phyloP scores from a whole-genome alignment of 305 asterid genomes.

The Petunia hybrid region DNA sequence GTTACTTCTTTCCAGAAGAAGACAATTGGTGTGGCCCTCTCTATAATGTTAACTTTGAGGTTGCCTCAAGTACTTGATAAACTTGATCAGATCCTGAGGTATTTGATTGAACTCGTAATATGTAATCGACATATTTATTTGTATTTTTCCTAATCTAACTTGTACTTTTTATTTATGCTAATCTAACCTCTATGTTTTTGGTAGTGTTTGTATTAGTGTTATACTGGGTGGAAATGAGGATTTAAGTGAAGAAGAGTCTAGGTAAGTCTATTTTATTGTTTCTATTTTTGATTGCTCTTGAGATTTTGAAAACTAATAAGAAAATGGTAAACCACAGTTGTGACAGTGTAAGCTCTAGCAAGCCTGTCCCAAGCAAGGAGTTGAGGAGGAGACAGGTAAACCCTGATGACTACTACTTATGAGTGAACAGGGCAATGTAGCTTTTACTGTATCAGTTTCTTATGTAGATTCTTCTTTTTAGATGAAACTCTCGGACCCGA shows the following conservation, averaged over 20 bases:
- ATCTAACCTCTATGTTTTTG: constrained; percentile 35
- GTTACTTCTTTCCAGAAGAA: constrained; percentile 71
- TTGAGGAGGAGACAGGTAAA: constrained; percentile 93
- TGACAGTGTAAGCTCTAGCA: constrained; percentile 68
- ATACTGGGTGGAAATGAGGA: constrained; percentile 85
- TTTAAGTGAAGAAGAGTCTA: constrained; percentile 86
- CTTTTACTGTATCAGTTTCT: background rate
- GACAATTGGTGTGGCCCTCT: constrained; percentile 81
- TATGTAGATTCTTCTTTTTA: constrained; percentile 41
- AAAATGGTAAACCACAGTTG: constrained; percentile 53
- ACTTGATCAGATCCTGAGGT: constrained; percentile 95
- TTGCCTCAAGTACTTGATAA: constrained; percentile 92
- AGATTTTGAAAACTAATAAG: constrained; percentile 10
- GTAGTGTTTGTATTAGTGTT: constrained; percentile 83
- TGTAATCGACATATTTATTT: constrained; percentile 34
- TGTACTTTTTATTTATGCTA: constrained; percentile 18
- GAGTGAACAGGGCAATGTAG: constrained; percentile 19
- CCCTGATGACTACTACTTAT: constrained; percentile 35
- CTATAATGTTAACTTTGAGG: constrained; percentile 80
- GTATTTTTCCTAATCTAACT: constrained; percentile 25
- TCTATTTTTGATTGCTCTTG: constrained; percentile 25
- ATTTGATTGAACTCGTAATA: constrained; percentile 29
- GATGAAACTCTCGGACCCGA: constrained; percentile 90
- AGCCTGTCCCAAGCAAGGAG: constrained; percentile 83
- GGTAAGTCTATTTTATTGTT: constrained; percentile 53